These are phyloP conservation scores for Helotiales sp. DNA, from an alignment of 2,329 filamentous ascomycete genomes.

Conservation along the genomic window DNA sequence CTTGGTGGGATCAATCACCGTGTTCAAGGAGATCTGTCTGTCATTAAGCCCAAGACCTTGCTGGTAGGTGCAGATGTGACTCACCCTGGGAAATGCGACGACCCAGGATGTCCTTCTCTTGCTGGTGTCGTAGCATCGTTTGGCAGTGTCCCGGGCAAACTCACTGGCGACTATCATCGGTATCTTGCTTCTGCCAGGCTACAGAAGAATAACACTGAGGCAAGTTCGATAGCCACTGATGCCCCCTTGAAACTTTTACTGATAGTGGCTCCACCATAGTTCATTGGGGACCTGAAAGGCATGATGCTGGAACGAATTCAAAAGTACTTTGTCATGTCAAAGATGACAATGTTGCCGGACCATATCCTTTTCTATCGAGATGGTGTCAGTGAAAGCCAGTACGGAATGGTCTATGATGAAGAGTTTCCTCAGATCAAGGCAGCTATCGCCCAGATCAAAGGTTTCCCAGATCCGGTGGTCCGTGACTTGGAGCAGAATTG, in stretches of 20 bases:
- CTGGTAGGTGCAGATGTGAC: slow-evolving; percentile 45
- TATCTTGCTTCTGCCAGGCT: slow-evolving; percentile 13
- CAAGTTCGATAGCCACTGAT: neutral
- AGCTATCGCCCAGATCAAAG: too few relatives aligned
- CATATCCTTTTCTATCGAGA: slow-evolving; percentile 38
- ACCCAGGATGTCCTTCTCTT: slow-evolving; percentile 7
- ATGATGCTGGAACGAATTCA: slow-evolving; percentile 19
- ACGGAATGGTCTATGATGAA: slow-evolving; percentile 26
- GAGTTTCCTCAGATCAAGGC: slow-evolving; percentile 34
- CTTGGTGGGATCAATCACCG: slow-evolving; percentile 67
- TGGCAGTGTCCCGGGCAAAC: neutral
- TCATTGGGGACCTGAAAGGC: slow-evolving; percentile 38
- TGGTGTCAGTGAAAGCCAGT: slow-evolving; percentile 38
- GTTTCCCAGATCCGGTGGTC: slow-evolving; percentile 6
- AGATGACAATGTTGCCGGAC: slow-evolving; percentile 24
- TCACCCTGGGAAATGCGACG: slow-evolving; percentile 36
- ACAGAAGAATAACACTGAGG: slow-evolving; percentile 4
- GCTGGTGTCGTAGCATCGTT: slow-evolving; percentile 8
- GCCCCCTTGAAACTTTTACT: neutral
- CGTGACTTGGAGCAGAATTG: neutral
- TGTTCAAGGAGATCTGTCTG: slow-evolving; percentile 1
- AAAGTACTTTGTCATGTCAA: slow-evolving; percentile 43
- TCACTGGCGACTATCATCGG: too few relatives aligned
- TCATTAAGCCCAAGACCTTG: slow-evolving; percentile 31
- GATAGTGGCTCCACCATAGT: neutral